phyloP scores from a whole-genome alignment of 768 basidiomycete species.

The Leccinellum albellum region DNA sequence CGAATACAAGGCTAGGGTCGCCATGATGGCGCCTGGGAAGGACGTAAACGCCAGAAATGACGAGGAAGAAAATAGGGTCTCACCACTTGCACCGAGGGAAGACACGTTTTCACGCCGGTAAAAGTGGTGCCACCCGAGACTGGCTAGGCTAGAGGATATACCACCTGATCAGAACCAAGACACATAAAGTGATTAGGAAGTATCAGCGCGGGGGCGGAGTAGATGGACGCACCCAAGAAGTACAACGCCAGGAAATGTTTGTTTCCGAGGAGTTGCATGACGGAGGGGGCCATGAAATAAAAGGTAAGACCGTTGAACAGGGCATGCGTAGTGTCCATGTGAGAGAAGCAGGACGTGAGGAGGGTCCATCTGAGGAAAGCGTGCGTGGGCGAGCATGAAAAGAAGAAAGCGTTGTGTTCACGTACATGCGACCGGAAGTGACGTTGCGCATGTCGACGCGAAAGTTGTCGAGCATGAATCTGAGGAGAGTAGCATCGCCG shows the following conservation, averaged over 20 bases:
- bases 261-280: constrained; percentile 62
- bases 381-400: background rate
- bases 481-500: constrained; percentile 35
- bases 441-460: constrained; percentile 58
- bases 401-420: background rate
- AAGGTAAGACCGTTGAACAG: constrained; percentile 77
- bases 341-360: constrained; percentile 69
- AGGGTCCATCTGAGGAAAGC: constrained; percentile 61
- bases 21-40: constrained; percentile 62
- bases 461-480: constrained; percentile 65
- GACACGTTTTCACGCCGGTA: constrained; percentile 28
- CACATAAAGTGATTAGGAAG: background rate
- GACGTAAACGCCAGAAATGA: constrained; percentile 1
- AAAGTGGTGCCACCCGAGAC: constrained; percentile 44
- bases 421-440: constrained; percentile 60
- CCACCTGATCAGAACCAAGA: constrained; percentile 45
- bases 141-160: constrained; percentile 48
- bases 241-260: constrained; percentile 69
- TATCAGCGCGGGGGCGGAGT: background rate
- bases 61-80: constrained; percentile 10
- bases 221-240: constrained; percentile 50
- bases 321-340: constrained; percentile 55
- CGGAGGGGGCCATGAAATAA: constrained; percentile 69
- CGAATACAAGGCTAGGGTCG: constrained; percentile 67
- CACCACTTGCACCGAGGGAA: constrained; percentile 74